These are phyloP conservation scores for Juncus inflexus DNA, from an alignment of 176 grass and related monocot genomes.

Conservation along the genomic window DNA sequence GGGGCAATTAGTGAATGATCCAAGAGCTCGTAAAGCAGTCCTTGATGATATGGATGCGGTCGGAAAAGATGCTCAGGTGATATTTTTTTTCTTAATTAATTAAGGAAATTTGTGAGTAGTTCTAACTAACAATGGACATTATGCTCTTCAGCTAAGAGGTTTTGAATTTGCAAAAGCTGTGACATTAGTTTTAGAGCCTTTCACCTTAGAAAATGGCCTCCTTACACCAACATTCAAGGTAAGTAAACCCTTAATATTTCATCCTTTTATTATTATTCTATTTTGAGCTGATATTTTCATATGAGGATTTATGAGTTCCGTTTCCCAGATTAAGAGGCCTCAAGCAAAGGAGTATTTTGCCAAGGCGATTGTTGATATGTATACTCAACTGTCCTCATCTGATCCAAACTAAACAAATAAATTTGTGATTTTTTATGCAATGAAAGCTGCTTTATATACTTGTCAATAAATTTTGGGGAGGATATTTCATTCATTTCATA, in stretches of 20 bases:
- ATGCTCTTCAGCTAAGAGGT: slow-evolving; percentile 72
- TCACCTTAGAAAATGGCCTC: slow-evolving; percentile 87
- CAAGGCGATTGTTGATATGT: slow-evolving; percentile 82
- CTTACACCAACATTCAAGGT: slow-evolving; percentile 97
- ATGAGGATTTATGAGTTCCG: background rate
- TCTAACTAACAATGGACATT: background rate
- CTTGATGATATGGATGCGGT: slow-evolving; percentile 83
- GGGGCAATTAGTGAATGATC: slow-evolving; percentile 54
- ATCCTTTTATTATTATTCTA: slow-evolving; percentile 1
- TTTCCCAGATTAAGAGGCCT: slow-evolving; percentile 74
- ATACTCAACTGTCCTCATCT: slow-evolving; percentile 37
- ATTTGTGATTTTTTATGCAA: no score
- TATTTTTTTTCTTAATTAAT: slow-evolving; percentile 1
- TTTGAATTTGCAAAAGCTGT: slow-evolving; percentile 86
- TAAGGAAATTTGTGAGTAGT: slow-evolving; percentile 4
- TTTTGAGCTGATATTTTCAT: background rate
- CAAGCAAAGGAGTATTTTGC: slow-evolving; percentile 88
- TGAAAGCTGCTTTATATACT: no score
- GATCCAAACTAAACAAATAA: background rate
- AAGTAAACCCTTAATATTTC: slow-evolving; percentile 11
- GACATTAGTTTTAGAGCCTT: slow-evolving; percentile 70
- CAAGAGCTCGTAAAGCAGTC: slow-evolving; percentile 60
- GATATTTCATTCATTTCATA: no score
- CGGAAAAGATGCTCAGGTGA: slow-evolving; percentile 86
- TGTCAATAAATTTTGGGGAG: no score